Percentiles rank a stretch among this genome's conserved stretches.
Conservation (phyloP, 805 yeast species). For the Ogataea ganodermae region DNA sequence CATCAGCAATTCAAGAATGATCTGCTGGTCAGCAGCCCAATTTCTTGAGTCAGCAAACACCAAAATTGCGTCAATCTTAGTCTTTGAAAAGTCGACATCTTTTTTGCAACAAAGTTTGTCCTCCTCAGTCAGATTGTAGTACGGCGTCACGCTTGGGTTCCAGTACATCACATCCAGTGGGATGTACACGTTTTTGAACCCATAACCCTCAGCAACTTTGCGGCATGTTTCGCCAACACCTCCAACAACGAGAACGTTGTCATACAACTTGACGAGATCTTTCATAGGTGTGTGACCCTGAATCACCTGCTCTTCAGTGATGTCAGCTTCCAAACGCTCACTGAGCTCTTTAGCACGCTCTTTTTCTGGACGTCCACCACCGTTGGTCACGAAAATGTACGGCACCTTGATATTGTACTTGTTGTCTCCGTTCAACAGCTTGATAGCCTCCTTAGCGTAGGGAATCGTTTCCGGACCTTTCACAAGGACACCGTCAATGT, state of each 20-base stretch:
- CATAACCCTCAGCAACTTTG: conserved; percentile 79
- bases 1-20: conserved; percentile 76
- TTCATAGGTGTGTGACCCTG: conserved; percentile 96
- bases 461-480: conserved; percentile 85
- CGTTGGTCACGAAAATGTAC: conserved; percentile 84
- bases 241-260: conserved; percentile 83
- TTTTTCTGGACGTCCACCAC: conserved; percentile 85
- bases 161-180: conserved; percentile 83
- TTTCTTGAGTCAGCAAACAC: conserved; percentile 91
- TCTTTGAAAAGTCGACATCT: conserved; percentile 65
- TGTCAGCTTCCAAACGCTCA: conserved; percentile 56
- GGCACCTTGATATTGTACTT: conserved; percentile 78
- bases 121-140: conserved; percentile 74
- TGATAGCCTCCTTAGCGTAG: conserved; percentile 72
- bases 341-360: conserved; percentile 73
- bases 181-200: conserved; percentile 78
- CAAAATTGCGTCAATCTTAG: conserved; percentile 74
- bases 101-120: conserved; percentile 55
- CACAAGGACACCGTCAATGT: conserved; percentile 88
- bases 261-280: conserved; percentile 65
- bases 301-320: conserved; percentile 77
- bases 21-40: conserved; percentile 93
- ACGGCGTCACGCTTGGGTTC: conserved; percentile 86
- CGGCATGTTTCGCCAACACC: conserved; percentile 86
- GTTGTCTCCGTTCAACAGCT: conserved; percentile 74